These are phyloP conservation scores for Phycomyces blakesleeanus DNA, from an alignment of 192 early-diverging fungal species.

Conservation along the genomic window DNA sequence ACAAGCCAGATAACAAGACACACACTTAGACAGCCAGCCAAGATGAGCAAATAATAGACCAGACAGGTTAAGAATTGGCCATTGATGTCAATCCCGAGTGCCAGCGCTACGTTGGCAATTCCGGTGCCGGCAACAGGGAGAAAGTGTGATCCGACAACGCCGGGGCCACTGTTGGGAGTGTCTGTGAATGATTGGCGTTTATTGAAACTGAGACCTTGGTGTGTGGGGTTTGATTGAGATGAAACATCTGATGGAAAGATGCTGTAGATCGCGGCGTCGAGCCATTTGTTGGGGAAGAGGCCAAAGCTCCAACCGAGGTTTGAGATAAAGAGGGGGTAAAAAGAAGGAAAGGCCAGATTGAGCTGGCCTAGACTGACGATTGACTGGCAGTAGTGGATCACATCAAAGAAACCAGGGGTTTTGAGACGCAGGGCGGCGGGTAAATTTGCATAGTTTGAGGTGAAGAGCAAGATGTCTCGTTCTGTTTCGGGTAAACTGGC, in stretches of 20 bases:
- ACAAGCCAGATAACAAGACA: no score
- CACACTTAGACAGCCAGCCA: no score
- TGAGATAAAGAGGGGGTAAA: constrained; percentile 37
- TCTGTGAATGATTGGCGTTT: not conserved
- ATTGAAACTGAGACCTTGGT: not conserved
- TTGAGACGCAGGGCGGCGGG: constrained; percentile 28
- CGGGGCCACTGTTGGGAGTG: not conserved
- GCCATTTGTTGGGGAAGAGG: constrained; percentile 1
- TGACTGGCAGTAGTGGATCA: constrained; percentile 42
- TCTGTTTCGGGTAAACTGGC: constrained; percentile 2
- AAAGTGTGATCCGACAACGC: not conserved
- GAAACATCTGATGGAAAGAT: no score
- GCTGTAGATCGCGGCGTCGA: not conserved
- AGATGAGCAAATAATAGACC: not conserved
- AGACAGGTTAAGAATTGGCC: not conserved
- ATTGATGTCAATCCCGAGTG: not conserved
- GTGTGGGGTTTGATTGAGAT: no score
- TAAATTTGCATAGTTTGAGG: constrained; percentile 16
- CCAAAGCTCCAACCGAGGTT: constrained; percentile 38
- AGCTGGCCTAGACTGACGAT: constrained; percentile 39
- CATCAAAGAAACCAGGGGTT: constrained; percentile 41
- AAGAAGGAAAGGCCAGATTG: constrained; percentile 36
- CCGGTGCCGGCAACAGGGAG: constrained; percentile 2
- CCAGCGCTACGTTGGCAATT: not conserved
- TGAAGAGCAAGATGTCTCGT: constrained; percentile 12